phyloP scores from a whole-genome alignment of 768 basidiomycete genomes.

The Boletus bicolor region DNA sequence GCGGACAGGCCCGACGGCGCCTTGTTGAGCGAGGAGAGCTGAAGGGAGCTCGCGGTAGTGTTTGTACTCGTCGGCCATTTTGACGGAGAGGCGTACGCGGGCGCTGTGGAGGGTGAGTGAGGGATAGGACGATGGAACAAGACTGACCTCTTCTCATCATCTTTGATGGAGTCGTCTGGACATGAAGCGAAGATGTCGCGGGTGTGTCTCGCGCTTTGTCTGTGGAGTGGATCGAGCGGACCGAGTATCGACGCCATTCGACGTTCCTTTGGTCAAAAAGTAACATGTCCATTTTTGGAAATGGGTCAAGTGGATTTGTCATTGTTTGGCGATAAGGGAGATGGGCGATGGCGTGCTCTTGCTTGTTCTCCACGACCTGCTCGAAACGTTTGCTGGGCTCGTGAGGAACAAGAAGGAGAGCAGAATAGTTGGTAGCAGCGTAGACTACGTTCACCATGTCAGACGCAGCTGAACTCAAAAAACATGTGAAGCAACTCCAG shows the following conservation, averaged over 20 bases:
- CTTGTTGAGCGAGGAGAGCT: constrained; percentile 77
- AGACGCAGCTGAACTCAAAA: constrained; percentile 62
- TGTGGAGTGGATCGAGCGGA: constrained; percentile 63
- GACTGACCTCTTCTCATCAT: constrained; percentile 70
- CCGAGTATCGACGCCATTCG: constrained; percentile 42
- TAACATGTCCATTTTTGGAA: constrained; percentile 6
- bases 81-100: constrained; percentile 73
- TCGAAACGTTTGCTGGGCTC: neutral
- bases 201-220: constrained; percentile 66
- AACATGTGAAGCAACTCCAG: constrained; percentile 78
- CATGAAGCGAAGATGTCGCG: constrained; percentile 65
- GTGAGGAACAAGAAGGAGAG: neutral
- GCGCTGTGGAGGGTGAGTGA: constrained; percentile 34
- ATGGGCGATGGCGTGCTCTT: neutral
- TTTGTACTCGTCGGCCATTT: constrained; percentile 87
- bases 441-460: constrained; percentile 28
- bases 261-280: neutral
- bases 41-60: constrained; percentile 84
- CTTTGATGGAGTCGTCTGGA: constrained; percentile 54
- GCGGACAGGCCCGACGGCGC: constrained; percentile 73
- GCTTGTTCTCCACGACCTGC: neutral
- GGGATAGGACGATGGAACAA: neutral
- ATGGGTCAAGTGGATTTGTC: constrained; percentile 4
- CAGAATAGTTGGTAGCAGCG: constrained; percentile 19
- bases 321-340: constrained; percentile 15